Conservation (phyloP, 345 rosid species). For the Limnanthes douglasii region DNA sequence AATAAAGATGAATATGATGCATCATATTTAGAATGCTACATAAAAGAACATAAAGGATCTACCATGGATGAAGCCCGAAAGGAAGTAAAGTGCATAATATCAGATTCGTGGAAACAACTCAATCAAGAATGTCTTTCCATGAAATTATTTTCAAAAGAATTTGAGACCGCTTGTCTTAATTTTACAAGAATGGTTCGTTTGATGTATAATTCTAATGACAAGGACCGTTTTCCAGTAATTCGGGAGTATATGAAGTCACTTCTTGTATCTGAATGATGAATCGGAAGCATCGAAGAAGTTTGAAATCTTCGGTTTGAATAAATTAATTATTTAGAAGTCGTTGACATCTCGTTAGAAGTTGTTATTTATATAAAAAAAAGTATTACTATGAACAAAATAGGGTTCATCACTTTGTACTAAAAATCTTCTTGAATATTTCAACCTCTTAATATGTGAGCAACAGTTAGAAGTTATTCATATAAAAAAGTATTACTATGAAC, state of each 20-base stretch:
- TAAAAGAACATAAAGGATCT: conserved; percentile 19
- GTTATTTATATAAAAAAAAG: too few relatives aligned
- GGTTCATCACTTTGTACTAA: too few relatives aligned
- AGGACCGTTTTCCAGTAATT: conserved; percentile 23
- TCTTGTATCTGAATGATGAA: too few relatives aligned
- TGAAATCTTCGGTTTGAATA: too few relatives aligned
- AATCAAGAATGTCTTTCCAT: conserved; percentile 26
- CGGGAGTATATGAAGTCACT: conserved; percentile 17
- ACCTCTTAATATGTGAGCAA: too few relatives aligned
- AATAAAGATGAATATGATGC: conserved; percentile 42
- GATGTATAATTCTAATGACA: conserved; percentile 37
- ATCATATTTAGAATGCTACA: conserved; percentile 39
- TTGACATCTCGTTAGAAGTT: too few relatives aligned
- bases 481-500: too few relatives aligned
- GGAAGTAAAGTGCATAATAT: conserved; percentile 19
- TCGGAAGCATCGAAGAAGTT: too few relatives aligned
- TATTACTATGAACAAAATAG: too few relatives aligned
- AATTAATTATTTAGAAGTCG: too few relatives aligned
- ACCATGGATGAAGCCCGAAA: conserved; percentile 16
- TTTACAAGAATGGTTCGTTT: conserved; percentile 40
- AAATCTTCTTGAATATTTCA: too few relatives aligned
- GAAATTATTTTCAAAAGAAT: conserved; percentile 19
- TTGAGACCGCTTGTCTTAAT: conserved; percentile 20
- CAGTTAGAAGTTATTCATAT: too few relatives aligned
- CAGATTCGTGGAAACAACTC: conserved; percentile 38